Evolutionary conservation across 2,329 filamentous ascomycete genomes (phyloP).

Genomic region (Fusarium sp.): DNA sequence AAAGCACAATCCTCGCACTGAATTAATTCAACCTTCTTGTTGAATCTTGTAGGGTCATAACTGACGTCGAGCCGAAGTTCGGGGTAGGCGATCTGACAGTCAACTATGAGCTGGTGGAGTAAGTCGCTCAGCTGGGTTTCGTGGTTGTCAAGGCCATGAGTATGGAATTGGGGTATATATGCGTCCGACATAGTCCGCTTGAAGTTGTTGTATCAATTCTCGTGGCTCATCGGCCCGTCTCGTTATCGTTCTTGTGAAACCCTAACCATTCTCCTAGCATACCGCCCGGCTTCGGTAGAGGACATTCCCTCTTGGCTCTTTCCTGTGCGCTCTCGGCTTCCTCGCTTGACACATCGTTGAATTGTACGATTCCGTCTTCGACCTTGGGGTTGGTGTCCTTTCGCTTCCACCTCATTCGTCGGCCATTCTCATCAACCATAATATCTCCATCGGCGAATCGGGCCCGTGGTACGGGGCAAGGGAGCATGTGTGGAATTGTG

Average conservation of each 20-base stretch:
- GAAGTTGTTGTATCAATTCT: constrained; percentile 4
- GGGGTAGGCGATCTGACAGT: neutral
- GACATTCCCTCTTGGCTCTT: constrained; percentile 78
- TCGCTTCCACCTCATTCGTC: constrained; percentile 58
- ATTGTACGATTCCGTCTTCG: constrained; percentile 62
- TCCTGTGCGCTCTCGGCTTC: constrained; percentile 50
- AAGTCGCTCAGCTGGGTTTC: neutral
- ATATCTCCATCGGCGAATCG: constrained; percentile 77
- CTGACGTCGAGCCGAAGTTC: neutral
- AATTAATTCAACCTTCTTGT: neutral
- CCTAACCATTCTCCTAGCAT: constrained; percentile 80
- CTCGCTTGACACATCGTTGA: constrained; percentile 55
- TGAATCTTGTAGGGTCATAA: neutral
- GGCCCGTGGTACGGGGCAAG: constrained; percentile 84
- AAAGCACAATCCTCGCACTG: neutral
- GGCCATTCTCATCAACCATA: constrained; percentile 58
- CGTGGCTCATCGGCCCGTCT: constrained; percentile 44
- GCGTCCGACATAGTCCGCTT: neutral
- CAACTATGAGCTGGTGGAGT: neutral
- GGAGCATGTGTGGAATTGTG: constrained; percentile 86
- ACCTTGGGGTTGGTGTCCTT: constrained; percentile 52
- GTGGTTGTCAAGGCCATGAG: neutral
- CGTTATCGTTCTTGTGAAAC: constrained; percentile 61
- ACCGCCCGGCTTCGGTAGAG: constrained; percentile 89
- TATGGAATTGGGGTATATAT: neutral